Evolutionary conservation across 352 stramenopile genomes (phyloP).

Genomic region (Phytopythium sindhum): DNA sequence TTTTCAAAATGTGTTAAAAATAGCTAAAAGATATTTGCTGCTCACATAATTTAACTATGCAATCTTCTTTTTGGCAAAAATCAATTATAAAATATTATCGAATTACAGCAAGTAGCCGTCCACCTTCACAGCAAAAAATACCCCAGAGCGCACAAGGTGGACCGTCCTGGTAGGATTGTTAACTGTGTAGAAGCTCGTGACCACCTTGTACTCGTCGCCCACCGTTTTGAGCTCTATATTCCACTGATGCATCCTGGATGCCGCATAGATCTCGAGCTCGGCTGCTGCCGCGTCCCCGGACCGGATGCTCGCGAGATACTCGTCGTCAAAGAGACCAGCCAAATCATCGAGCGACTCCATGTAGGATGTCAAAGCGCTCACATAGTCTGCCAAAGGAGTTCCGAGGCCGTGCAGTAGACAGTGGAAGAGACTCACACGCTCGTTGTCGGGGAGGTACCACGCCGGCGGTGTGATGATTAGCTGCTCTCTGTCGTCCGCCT

Average conservation of each 20-base stretch:
- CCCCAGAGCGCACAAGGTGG: background rate
- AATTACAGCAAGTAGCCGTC: background rate
- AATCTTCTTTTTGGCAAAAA: background rate
- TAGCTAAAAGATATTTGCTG: background rate
- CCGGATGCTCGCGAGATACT: background rate
- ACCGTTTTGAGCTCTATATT: background rate
- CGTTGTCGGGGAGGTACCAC: background rate
- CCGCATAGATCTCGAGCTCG: background rate
- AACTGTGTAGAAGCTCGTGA: background rate
- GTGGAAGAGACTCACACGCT: background rate
- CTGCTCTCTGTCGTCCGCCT: background rate
- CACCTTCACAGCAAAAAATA: background rate
- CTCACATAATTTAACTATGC: too few species aligned
- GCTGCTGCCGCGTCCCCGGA: background rate
- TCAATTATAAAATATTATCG: background rate
- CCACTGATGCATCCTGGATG: background rate
- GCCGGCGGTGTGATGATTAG: background rate
- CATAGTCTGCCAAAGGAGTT: background rate
- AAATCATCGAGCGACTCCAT: background rate
- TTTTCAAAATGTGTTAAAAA: background rate
- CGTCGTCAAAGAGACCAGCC: background rate
- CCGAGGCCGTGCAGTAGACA: background rate
- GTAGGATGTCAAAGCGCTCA: background rate
- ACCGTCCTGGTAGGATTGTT: background rate
- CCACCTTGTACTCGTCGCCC: background rate